Base-by-base conservation (phyloP, 2,329 filamentous ascomycete genomes). In the Xylaria digitata region DNA sequence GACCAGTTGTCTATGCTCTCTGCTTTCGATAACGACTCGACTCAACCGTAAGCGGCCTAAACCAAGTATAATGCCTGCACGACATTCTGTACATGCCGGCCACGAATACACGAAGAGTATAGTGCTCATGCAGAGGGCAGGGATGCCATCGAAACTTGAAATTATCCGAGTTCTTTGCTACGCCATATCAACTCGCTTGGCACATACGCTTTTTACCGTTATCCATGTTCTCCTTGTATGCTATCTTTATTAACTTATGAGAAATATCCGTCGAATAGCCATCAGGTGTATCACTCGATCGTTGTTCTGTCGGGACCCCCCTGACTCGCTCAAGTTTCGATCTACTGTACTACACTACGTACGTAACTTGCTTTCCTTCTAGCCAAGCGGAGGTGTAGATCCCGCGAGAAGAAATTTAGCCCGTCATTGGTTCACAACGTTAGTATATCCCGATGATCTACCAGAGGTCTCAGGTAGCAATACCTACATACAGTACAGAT, bases 381-480 rank as follows among this genome's bases (percentile, higher is more conserved):
- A 19, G 54, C 13, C 26, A 60, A 26, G 49, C 49, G 57, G 57
- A 61, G 42, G 9, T 65, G 40, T 42, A 65, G n/a, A 30, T 37
- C 58, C 57, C 55, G 32, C 26, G 15, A 59, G 43, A 23, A 50
- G 9, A 19, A 46, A 46, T 30, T n/a, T 42, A 58, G 45, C 54
- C 45, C 19, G 15, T 57, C 23, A 68, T 68, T 58, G 58, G 53
- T 32, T 37, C 6, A 48, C 56, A 52, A 32, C 40, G 11, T 61
- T 50, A 42, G 56, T 61, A 52, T 46, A 58, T 66, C 57, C 58
- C 61, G 42, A 54, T 49, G 60, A 61, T 63, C 59, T 66, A n/a
- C n/a, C 46, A 42, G 48, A 53, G 45, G 23, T 15, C 43, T 37
- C 42, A 61, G 48, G 65, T 67, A 58, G 55, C 55, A 49, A 63